Percentiles rank a stretch among this genome's conserved stretches.
These are phyloP conservation scores for Alternaria arbusti DNA, from an alignment of 2,329 filamentous ascomycete species.

Conservation along the genomic window DNA sequence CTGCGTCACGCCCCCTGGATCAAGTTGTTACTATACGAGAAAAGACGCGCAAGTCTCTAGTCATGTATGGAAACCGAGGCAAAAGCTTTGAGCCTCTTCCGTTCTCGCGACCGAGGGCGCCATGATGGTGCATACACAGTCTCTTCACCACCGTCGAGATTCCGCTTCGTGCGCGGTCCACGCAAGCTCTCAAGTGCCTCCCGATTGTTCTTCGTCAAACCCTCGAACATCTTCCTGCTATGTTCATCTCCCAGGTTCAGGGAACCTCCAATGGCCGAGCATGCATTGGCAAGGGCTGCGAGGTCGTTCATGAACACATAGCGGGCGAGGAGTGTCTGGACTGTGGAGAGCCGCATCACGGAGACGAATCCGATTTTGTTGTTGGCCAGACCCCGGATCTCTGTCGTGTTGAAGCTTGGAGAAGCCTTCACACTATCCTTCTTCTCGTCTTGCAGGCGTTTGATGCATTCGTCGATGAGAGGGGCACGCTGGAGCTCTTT, in stretches of 20 bases:
- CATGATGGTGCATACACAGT: background rate
- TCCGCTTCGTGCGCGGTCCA: background rate
- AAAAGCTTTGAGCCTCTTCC: background rate
- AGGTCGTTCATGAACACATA: background rate
- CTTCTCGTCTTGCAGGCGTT: background rate
- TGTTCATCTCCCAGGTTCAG: background rate
- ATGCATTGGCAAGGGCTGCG: background rate
- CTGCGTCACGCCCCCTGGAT: background rate
- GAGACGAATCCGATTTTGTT: background rate
- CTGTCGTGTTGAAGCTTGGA: background rate
- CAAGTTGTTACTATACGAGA: background rate
- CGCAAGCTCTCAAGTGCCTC: background rate
- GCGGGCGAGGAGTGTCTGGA: background rate
- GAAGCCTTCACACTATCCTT: background rate
- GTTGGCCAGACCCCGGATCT: background rate
- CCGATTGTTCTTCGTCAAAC: background rate
- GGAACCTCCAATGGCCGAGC: background rate
- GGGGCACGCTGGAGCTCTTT: background rate
- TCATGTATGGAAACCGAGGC: background rate
- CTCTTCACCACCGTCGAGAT: background rate
- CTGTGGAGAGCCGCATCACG: background rate
- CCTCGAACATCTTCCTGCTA: background rate
- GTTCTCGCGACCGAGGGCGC: background rate
- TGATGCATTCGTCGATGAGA: background rate
- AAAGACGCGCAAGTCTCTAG: background rate